Evolutionary conservation across 306 rosid genomes (phyloP).

Genomic region (peach (Prunus persica)): Prunus_persica_NCBIv2 NC_034015.1:17953501-17954000

Average conservation of each 20-base stretch:
- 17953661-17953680: conserved; percentile 80
- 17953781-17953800: not conserved
- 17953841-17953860: conserved; percentile 51
- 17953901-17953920: too few species aligned
- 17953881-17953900: too few species aligned
- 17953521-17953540: not conserved
- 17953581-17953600: not conserved
- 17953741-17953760: conserved; percentile 86
- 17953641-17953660: conserved; percentile 62
- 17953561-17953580: too few species aligned
- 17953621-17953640: conserved; percentile 23
- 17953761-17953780: conserved; percentile 5
- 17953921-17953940: too few species aligned
- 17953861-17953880: conserved; percentile 91
- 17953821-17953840: not conserved
- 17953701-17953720: conserved; percentile 81
- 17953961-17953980: conserved; percentile 51
- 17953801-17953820: not conserved
- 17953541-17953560: not conserved
- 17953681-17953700: conserved; percentile 66
- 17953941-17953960: too few species aligned
- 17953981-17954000: conserved; percentile 39
- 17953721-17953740: conserved; percentile 85
- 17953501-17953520: not conserved
- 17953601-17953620: not conserved